These are phyloP conservation scores for Trichaptum fuscoviolaceum DNA, from an alignment of 768 basidiomycete genomes.

Conservation along the genomic window DNA sequence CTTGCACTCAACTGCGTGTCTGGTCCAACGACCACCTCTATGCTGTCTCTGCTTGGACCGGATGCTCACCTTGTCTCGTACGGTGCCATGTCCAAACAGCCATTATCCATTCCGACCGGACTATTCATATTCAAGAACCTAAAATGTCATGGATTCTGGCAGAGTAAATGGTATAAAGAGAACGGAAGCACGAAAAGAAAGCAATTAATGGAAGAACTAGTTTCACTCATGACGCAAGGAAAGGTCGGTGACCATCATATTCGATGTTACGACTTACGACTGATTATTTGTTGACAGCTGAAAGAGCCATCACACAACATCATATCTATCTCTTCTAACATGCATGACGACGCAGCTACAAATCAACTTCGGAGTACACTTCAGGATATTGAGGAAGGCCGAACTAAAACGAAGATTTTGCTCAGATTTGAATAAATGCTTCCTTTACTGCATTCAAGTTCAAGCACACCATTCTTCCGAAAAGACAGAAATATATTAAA, in stretches of 20 bases:
- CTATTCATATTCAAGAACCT: conserved; percentile 84
- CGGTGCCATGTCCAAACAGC: conserved; percentile 86
- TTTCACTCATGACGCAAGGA: conserved; percentile 46
- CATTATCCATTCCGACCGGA: conserved; percentile 70
- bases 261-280: not conserved
- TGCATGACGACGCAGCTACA: not conserved
- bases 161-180: conserved; percentile 60
- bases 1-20: conserved; percentile 57
- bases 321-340: conserved; percentile 35
- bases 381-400: not conserved
- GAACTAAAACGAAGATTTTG: not conserved
- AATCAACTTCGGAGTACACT: not conserved
- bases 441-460: no score
- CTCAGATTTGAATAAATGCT: not conserved
- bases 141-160: conserved; percentile 74
- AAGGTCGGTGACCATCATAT: conserved; percentile 33
- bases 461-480: no score
- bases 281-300: conserved; percentile 37
- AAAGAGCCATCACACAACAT: conserved; percentile 66
- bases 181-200: conserved; percentile 45
- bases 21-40: conserved; percentile 61
- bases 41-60: conserved; percentile 62
- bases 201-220: conserved; percentile 44
- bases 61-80: conserved; percentile 79
- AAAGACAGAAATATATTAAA: no score